Base-by-base conservation (phyloP, 2,329 filamentous ascomycete species). In the Beauveria sp. region DNA sequence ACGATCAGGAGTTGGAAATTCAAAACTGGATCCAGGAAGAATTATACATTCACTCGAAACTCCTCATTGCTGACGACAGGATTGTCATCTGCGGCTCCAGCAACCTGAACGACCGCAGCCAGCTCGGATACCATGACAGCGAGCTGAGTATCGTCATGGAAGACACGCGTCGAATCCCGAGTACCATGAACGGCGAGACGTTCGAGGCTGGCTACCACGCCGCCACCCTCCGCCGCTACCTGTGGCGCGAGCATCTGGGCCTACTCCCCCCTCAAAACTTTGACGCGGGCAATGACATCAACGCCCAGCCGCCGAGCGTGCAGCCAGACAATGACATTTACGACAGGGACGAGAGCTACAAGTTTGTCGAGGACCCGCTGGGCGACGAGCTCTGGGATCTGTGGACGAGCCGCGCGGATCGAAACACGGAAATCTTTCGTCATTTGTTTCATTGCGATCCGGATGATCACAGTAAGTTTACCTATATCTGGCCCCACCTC, bases 21-120 rank as follows among this genome's bases (percentile, higher is more conserved):
- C 83, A 88, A 60, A 91, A 96, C 71, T 96, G 95, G 79, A 88
- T 98, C 63, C 93, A 96, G 71, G 95, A 99, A 72, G 93, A 99
- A 74, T 83, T 98, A 2, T 99, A 99, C 72, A 88, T 98, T 53
- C 95, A 99, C 73, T 89, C 87, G 31, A 99, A 98, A 77, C 81
- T 97, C 42, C 82, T 95, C 66, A 93, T 97, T 67, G 89, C 88
- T 1, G 93, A 98, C 71, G 93, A 98, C 73, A 86, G 87, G 60
- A 83, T 91, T 53, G 91, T 90, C 1, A 85, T 97, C 59, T 95
- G 91, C 71, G 91, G 91, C 20, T 92, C 88, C 28, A 91, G 90
- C 65, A 98, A 97, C 74, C 81, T 97, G 68, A 98, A 97, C 73
- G 93, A 98, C 72, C 88, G 93, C 59, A 86, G 90, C 56, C 93